Evolutionary conservation across 192 early-diverging fungal genomes (phyloP).

Genomic region (Chytriomyces hyalinus): DNA sequence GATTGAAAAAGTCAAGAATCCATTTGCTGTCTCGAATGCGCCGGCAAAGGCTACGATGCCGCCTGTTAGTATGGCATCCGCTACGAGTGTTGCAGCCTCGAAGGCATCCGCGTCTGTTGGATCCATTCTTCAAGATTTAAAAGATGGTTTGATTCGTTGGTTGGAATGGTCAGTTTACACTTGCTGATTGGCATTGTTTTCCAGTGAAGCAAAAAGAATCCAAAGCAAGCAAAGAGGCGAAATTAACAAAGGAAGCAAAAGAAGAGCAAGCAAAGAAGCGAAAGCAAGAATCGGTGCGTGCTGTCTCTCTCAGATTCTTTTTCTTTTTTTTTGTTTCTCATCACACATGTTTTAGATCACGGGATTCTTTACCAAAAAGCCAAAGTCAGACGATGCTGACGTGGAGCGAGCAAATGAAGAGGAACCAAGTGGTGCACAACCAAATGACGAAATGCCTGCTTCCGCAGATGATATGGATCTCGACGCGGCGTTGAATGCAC

Average conservation of each 20-base stretch:
- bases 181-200: neutral
- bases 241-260: neutral
- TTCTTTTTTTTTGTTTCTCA: neutral
- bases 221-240: neutral
- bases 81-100: neutral
- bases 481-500: conserved; percentile 1
- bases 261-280: neutral
- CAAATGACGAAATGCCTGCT: neutral
- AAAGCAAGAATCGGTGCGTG: conserved; percentile 4
- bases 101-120: conserved; percentile 15
- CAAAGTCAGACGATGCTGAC: neutral
- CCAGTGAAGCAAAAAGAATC: neutral
- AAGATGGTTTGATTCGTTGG: conserved; percentile 15
- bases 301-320: neutral
- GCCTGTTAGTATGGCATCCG: neutral
- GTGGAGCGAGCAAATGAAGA: neutral
- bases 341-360: neutral
- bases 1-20: conserved; percentile 26
- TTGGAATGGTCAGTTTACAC: neutral
- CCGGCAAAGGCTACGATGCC: neutral
- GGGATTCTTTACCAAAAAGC: conserved; percentile 23
- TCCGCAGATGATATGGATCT: conserved; percentile 16
- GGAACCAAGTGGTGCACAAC: neutral
- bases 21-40: neutral
- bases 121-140: conserved; percentile 23